Percentiles rank a stretch among this genome's conserved stretches.
Evolutionary conservation across 805 yeast species (phyloP).

Genomic region (Isabelozyma gotoi): DNA sequence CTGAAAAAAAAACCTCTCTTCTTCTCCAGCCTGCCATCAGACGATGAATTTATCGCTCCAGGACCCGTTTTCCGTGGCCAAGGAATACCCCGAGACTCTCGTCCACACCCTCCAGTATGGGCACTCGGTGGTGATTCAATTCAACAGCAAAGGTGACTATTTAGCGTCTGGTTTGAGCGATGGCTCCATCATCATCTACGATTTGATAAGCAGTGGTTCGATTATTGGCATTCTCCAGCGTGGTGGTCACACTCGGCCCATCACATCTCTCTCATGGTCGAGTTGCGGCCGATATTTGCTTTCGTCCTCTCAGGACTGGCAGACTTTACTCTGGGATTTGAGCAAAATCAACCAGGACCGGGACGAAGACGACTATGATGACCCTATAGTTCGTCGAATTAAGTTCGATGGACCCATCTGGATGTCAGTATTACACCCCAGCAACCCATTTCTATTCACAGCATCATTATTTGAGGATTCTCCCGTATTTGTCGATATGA

Average conservation of each 20-base stretch:
- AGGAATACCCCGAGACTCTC: slow-evolving; percentile 87
- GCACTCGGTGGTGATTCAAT: slow-evolving; percentile 64
- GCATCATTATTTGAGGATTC: slow-evolving; percentile 67
- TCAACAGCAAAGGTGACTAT: slow-evolving; percentile 78
- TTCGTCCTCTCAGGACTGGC: slow-evolving; percentile 80
- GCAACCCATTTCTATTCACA: slow-evolving; percentile 45
- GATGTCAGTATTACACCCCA: slow-evolving; percentile 61
- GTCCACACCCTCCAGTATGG: slow-evolving; percentile 68
- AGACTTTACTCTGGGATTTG: slow-evolving; percentile 78
- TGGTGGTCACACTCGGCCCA: slow-evolving; percentile 64
- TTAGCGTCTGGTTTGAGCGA: slow-evolving; percentile 76
- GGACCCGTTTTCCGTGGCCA: slow-evolving; percentile 89
- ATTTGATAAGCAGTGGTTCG: slow-evolving; percentile 61
- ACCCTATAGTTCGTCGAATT: slow-evolving; percentile 40
- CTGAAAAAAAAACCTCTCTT: no score
- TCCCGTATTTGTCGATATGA: slow-evolving; percentile 51
- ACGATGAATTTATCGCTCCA: slow-evolving; percentile 78
- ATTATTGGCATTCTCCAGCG: slow-evolving; percentile 52
- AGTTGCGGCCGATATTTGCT: slow-evolving; percentile 65
- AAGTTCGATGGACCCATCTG: slow-evolving; percentile 72
- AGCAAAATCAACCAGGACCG: slow-evolving; percentile 18
- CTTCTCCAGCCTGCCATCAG: no score
- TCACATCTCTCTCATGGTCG: slow-evolving; percentile 79
- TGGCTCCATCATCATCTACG: slow-evolving; percentile 74
- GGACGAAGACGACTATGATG: slow-evolving; percentile 20